These are phyloP conservation scores for Streptanthus diversifolius DNA, from an alignment of 345 rosid genomes.

Conservation along the genomic window DNA sequence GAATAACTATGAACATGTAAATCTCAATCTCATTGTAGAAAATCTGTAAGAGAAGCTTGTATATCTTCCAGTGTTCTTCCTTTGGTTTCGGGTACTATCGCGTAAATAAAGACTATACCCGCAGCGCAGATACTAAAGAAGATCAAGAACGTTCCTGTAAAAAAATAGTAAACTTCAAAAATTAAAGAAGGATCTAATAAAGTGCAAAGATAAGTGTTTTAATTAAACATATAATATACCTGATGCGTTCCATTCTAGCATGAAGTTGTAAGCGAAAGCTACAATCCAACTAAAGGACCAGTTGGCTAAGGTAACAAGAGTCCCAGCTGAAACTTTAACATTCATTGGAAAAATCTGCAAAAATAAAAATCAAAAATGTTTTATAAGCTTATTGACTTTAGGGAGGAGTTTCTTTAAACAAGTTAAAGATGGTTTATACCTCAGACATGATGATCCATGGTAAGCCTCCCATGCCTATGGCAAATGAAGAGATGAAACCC, in stretches of 20 bases:
- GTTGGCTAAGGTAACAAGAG: slow-evolving; percentile 41
- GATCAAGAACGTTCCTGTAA: slow-evolving; percentile 62
- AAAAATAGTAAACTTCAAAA: background rate
- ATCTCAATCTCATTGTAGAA: slow-evolving; percentile 24
- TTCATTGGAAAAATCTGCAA: slow-evolving; percentile 52
- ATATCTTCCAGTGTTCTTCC: slow-evolving; percentile 60
- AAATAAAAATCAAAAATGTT: background rate
- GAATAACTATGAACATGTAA: background rate
- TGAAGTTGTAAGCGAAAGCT: slow-evolving; percentile 47
- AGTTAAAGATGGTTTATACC: slow-evolving; percentile 34
- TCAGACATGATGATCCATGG: slow-evolving; percentile 68
- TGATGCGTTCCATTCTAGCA: slow-evolving; percentile 49
- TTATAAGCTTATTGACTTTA: background rate
- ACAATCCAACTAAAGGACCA: slow-evolving; percentile 48
- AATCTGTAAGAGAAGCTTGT: slow-evolving; percentile 41
- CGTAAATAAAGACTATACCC: slow-evolving; percentile 40
- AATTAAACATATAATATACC: slow-evolving; percentile 31
- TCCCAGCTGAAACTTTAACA: slow-evolving; percentile 61
- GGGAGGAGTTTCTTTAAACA: background rate
- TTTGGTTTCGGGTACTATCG: slow-evolving; percentile 59
- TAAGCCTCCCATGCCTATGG: slow-evolving; percentile 51
- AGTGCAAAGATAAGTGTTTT: background rate
- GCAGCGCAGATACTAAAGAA: slow-evolving; percentile 29
- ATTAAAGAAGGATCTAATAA: background rate
- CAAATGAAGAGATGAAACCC: slow-evolving; percentile 40